These are phyloP conservation scores for Ceratobasidium theobromae DNA, from an alignment of 1,284 basidiomycete species.

Conservation along the genomic window DNA sequence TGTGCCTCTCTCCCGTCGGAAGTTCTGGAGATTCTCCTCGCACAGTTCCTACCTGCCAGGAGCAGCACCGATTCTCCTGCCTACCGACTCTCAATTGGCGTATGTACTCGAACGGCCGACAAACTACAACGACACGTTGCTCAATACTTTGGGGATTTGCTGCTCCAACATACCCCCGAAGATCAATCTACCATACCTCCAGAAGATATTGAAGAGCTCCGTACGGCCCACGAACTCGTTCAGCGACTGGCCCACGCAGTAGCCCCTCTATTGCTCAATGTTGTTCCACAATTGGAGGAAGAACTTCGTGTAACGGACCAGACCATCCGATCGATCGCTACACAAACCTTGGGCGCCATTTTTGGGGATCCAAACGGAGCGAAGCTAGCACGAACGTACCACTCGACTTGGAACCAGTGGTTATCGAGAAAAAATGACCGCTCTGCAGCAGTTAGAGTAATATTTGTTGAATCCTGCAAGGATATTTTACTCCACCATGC, in stretches of 20 bases:
- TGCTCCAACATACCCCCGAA: slow-evolving; percentile 56
- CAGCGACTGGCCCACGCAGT: slow-evolving; percentile 80
- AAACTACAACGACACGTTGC: slow-evolving; percentile 88
- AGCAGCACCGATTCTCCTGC: slow-evolving; percentile 75
- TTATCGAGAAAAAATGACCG: slow-evolving; percentile 80
- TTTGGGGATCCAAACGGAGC: slow-evolving; percentile 68
- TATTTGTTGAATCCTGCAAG: slow-evolving; percentile 74
- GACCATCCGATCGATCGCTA: slow-evolving; percentile 74
- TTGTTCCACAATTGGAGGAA: slow-evolving; percentile 91
- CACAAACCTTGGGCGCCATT: slow-evolving; percentile 86
- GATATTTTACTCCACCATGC: slow-evolving; percentile 66
- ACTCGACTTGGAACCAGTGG: slow-evolving; percentile 86
- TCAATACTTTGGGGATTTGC: slow-evolving; percentile 84
- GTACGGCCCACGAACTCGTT: slow-evolving; percentile 81
- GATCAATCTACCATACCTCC: slow-evolving; percentile 46
- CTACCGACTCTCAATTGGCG: slow-evolving; percentile 81
- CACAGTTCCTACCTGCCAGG: slow-evolving; percentile 72
- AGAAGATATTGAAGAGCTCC: slow-evolving; percentile 66
- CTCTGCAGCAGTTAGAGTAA: slow-evolving; percentile 65
- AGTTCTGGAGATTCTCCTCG: slow-evolving; percentile 79
- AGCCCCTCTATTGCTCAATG: slow-evolving; percentile 81
- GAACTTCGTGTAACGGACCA: slow-evolving; percentile 80
- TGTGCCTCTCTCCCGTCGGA: slow-evolving; percentile 69
- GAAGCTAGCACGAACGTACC: slow-evolving; percentile 79
- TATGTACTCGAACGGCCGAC: slow-evolving; percentile 82